Evolutionary conservation across 345 rosid genomes (phyloP).

Genomic region (Heritiera littoralis): DNA sequence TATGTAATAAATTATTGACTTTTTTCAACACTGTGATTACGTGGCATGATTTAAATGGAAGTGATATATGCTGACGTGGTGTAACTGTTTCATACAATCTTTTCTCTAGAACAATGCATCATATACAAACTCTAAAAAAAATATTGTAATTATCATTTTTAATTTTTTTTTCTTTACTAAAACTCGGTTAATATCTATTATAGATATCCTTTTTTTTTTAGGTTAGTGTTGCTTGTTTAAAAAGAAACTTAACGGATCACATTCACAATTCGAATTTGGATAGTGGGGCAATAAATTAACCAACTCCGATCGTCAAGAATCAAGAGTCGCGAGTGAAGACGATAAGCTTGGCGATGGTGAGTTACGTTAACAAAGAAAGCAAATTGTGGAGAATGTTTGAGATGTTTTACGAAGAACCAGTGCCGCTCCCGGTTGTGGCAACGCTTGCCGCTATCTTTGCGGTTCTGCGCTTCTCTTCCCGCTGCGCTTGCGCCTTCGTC

Average conservation of each 20-base stretch:
- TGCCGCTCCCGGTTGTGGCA: conserved; percentile 13
- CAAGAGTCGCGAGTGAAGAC: neutral
- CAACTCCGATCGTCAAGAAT: neutral
- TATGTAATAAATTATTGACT: too few relatives aligned
- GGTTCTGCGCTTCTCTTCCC: neutral
- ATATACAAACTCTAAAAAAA: too few relatives aligned
- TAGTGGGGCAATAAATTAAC: neutral
- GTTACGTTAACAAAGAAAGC: neutral
- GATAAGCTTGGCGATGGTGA: neutral
- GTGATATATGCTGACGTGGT: too few relatives aligned
- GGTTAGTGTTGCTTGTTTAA: neutral
- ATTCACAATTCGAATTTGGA: neutral
- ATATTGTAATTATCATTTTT: too few relatives aligned
- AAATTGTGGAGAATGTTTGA: neutral
- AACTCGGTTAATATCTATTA: too few relatives aligned
- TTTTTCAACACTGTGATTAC: too few relatives aligned
- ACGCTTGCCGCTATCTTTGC: neutral
- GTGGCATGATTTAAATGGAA: too few relatives aligned
- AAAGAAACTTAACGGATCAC: neutral
- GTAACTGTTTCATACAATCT: too few relatives aligned
- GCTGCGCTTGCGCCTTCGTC: neutral
- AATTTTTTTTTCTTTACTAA: too few relatives aligned
- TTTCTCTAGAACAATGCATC: too few relatives aligned
- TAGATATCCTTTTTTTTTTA: too few relatives aligned
- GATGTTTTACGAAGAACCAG: conserved; percentile 3